Conservation (phyloP, 306 rosid species). For the Castanea mollissima region DNA sequence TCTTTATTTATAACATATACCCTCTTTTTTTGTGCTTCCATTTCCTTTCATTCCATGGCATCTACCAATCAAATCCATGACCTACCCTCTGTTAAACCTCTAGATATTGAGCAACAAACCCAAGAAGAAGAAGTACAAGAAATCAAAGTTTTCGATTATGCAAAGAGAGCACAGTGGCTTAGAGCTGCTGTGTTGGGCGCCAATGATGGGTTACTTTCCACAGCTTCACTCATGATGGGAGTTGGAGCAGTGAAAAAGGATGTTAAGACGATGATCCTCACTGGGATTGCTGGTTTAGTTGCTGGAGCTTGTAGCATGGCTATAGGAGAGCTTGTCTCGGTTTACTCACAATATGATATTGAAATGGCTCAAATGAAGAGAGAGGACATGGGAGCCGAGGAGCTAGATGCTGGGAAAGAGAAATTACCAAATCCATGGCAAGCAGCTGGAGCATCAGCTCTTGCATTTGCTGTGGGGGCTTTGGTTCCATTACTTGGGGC, state of each 20-base stretch:
- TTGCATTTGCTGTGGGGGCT: conserved; percentile 27
- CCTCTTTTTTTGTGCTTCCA: neutral
- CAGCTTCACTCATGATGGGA: conserved; percentile 42
- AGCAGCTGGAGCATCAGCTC: conserved; percentile 31
- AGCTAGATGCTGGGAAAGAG: neutral
- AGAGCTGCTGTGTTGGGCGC: conserved; percentile 42
- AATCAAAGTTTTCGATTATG: conserved; percentile 23
- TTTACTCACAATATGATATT: conserved; percentile 39
- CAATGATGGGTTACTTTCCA: conserved; percentile 46
- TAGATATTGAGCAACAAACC: conserved; percentile 1
- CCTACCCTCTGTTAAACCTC: neutral
- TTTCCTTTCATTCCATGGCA: conserved; percentile 16
- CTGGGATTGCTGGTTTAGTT: conserved; percentile 33
- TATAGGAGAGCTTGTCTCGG: conserved; percentile 45
- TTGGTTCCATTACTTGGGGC: conserved; percentile 36
- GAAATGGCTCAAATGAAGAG: conserved; percentile 34
- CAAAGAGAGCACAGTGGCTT: conserved; percentile 43
- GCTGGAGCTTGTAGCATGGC: conserved; percentile 52
- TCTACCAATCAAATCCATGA: neutral
- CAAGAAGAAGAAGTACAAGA: neutral
- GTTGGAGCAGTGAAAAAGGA: conserved; percentile 40
- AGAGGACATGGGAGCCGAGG: neutral
- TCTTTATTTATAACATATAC: neutral
- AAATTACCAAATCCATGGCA: conserved; percentile 33
- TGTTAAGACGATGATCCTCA: conserved; percentile 34